Base-by-base conservation (phyloP, 306 rosid species). In the Rosa rugosa region DNA sequence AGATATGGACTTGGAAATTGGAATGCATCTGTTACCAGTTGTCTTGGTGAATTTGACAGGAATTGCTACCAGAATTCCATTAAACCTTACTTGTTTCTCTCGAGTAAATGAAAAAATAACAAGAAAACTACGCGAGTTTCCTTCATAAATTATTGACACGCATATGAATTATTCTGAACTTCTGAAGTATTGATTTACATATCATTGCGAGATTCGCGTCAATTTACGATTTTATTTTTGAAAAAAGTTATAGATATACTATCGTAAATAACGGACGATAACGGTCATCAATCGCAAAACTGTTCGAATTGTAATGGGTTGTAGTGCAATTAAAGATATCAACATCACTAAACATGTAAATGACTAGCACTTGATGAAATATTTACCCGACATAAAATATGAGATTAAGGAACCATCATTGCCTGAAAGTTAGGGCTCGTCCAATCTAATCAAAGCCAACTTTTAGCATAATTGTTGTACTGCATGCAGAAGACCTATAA, bases 11-110 rank as follows among this genome's bases (percentile, higher is more conserved):
- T 44, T 34, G 2, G 46, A 54, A 68, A 49, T 46, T 27, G 4
- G 38, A 79, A 71, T 47, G 64, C 72, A 49, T 47, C 72, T 71
- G 77, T 79, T 44, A 27, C 23, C 68, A 9, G 74, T 54, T 49
- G 42, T 63, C 70, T 46, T 4, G 65, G 9, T 40, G 40, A 41
- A 49, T 27, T 41, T 4, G 65, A 25, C 69, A 16, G 50, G 31
- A 23, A 13, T 41, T 50, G 62, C 42, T 23, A 54, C 41, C 66
- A 40, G 11, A 63, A 27, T 34, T 31, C 34, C 44, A 27, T 31
- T 63, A 31, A 6, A 31, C 5, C 22, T 31, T 16, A 17, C 13
- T 36, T 38, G 47, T 3, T 38, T 66, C 2, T 38, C 6, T 40
- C 2, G 2, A 4, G 0, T 38, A 1, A 2, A 11, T 1, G 20